Base-by-base conservation (phyloP, 164 flowering plant species). In the Kingdonia uniflora region DNA sequence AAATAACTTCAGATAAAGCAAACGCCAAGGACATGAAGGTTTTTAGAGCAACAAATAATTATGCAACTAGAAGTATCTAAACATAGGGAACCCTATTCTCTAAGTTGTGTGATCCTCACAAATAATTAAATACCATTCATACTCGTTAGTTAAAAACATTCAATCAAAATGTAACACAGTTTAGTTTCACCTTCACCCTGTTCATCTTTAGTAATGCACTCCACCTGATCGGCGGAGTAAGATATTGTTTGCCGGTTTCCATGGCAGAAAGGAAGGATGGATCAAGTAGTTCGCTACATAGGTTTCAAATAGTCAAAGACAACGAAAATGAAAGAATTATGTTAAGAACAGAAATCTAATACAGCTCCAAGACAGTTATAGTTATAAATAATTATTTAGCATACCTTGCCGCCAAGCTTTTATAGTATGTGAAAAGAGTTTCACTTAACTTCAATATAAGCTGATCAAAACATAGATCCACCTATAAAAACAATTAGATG, bases 321-420 rank as follows among this genome's bases (percentile, higher is more conserved):
- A 47, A 17, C n/a, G n/a, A 29, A 29, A 29, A 1, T 21, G 51
- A 20, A 23, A 11, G 26, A 47, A 47, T 19, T 21, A 8, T 16
- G 48, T 16, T 17, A 17, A 44, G 11, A 44, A 2, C n/a, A 41
- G 14, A 41, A 14, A n/a, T 41, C 15, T 14, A 44, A 16, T 16
- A 44, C 13, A 44, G 21, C 19, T 16, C 11, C 2, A 2, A 44
- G 12, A 15, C 0, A 8, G 17, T 44, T 17, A 21, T 21, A 19
- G 20, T 10, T 21, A 44, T 11, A 17, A 23, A 25, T 46, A 57
- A 58, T 19, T 19, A 24, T 6, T 3, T 1, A 14, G 44, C 17
- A 22, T 79, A 88, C 99, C 95, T 88, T 49, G 99, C 95, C 22
- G 99, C 95, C 80, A 85, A 80, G 62, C 96, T 82, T 74, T 94